A percentile compares a stretch with the other conserved stretches of the same genome.
phyloP scores from a whole-genome alignment of 345 rosid species.

The Salix brachista region DNA sequence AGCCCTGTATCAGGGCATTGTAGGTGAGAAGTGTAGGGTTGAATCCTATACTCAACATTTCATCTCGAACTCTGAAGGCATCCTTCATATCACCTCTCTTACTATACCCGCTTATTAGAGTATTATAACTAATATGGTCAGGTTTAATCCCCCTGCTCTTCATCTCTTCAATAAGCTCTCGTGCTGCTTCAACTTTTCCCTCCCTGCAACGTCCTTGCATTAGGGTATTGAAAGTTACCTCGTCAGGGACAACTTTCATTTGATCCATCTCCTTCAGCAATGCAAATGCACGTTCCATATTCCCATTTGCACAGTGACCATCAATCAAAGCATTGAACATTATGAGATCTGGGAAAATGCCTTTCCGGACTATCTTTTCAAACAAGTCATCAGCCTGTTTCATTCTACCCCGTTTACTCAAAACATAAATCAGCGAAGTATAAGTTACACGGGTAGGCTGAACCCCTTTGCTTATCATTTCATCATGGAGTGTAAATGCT shows the following conservation, averaged over 20 bases:
- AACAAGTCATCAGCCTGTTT: constrained; percentile 72
- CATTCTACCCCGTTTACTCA: constrained; percentile 59
- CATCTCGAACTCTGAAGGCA: constrained; percentile 72
- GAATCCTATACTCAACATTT: constrained; percentile 82
- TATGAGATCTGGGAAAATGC: constrained; percentile 57
- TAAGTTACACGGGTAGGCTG: constrained; percentile 68
- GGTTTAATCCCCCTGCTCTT: constrained; percentile 76
- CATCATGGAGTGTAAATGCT: constrained; percentile 63
- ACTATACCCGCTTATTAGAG: constrained; percentile 83
- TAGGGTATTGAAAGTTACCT: constrained; percentile 80
- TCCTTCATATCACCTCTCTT: constrained; percentile 75
- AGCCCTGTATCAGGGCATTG: constrained; percentile 76
- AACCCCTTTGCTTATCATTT: constrained; percentile 60
- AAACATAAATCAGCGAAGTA: constrained; percentile 68
- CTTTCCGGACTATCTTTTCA: constrained; percentile 42
- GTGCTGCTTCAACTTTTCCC: constrained; percentile 86
- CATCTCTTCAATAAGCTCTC: constrained; percentile 75
- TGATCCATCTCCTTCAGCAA: constrained; percentile 69
- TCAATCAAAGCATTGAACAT: constrained; percentile 75
- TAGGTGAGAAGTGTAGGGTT: constrained; percentile 80
- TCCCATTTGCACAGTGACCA: constrained; percentile 71
- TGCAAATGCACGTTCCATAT: constrained; percentile 57
- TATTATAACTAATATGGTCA: constrained; percentile 76
- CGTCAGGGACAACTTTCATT: constrained; percentile 68
- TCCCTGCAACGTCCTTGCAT: constrained; percentile 79